Evolutionary conservation across 2,329 filamentous ascomycete species (phyloP), one percentile per base, ranked within the genome.

Genomic region (Zelopaecilomyces penicillatus): DNA sequence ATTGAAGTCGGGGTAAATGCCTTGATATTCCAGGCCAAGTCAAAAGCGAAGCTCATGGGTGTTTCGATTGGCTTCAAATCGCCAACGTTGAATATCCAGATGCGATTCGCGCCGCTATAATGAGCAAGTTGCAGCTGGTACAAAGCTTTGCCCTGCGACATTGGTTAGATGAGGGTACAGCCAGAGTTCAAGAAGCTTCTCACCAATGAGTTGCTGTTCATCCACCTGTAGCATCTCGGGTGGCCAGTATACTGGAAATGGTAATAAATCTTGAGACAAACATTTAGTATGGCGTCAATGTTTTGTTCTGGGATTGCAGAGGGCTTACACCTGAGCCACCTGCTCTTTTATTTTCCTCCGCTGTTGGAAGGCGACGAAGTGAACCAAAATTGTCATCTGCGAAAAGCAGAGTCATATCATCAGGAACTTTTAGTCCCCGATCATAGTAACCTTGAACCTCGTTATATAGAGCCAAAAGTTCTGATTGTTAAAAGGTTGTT

Each of bases 401-500:
- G 59, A 78, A 83, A 0, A 83, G 61, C 2, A 83, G 61, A 0
- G 76, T 83, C 5, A 83, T 71, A 50, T 82, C 74, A 2, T 82
- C 78, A 0, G 78, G 76, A 0, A 82, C 73, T 1, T 68, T 59
- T 50, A 83, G 68, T 1, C 79, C 78, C 1, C 70, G 68, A 40
- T 83, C 76, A 33, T 78, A 82, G 49, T 82, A 80, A 8, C 71
- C 72, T 52, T 78, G 75, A 0, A 84, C 78, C 47, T 84, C 80
- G 46, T 83, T 83, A 55, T 83, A 85, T 30, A 84, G 57, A 8
- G 78, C 80, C 67, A 80, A 75, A 44, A 82, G 69, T 55, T 83
- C 78, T 52, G 69, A 40, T 38, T 37, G 5, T 54, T 30, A 0
- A 51, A 48, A 12, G 44, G 30, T 51, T 44, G 3, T 55, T 37